phyloP scores from a whole-genome alignment of 1,284 basidiomycete genomes.

The Moesziomyces globuligerus region DNA sequence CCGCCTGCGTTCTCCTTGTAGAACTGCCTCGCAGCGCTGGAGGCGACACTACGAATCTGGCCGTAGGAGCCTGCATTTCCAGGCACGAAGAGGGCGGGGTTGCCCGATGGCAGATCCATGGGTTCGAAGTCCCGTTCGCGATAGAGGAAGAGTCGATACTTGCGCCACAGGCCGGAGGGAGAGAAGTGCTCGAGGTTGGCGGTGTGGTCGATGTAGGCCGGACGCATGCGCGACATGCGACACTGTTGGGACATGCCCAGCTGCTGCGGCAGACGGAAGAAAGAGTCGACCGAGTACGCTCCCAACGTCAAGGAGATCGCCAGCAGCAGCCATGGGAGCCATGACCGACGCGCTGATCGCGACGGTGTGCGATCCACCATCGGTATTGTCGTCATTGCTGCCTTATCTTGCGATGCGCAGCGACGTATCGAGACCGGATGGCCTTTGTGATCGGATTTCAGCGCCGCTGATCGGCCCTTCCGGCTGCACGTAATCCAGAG shows the following conservation, averaged over 20 bases:
- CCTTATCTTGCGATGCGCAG: neutral
- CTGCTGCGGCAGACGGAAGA: constrained; percentile 36
- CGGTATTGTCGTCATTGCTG: constrained; percentile 1
- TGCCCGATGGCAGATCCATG: constrained; percentile 30
- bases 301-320: constrained; percentile 15
- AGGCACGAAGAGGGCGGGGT: constrained; percentile 92
- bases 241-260: constrained; percentile 71
- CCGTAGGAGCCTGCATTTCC: constrained; percentile 95
- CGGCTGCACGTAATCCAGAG: neutral
- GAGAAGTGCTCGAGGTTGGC: constrained; percentile 69
- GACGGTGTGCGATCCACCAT: neutral
- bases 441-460: neutral
- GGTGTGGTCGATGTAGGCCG: constrained; percentile 77
- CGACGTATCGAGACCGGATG: neutral
- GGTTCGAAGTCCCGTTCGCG: constrained; percentile 72
- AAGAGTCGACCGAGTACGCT: constrained; percentile 38
- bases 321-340: constrained; percentile 36
- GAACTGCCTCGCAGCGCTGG: constrained; percentile 84
- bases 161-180: constrained; percentile 76
- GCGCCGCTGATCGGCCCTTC: neutral
- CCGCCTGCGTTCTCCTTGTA: constrained; percentile 71
- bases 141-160: constrained; percentile 89
- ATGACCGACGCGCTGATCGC: constrained; percentile 8
- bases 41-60: constrained; percentile 93
- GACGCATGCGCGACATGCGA: constrained; percentile 97